phyloP scores from a whole-genome alignment of 2,329 filamentous ascomycete species.

The Phyllosticta citriasiana region DNA sequence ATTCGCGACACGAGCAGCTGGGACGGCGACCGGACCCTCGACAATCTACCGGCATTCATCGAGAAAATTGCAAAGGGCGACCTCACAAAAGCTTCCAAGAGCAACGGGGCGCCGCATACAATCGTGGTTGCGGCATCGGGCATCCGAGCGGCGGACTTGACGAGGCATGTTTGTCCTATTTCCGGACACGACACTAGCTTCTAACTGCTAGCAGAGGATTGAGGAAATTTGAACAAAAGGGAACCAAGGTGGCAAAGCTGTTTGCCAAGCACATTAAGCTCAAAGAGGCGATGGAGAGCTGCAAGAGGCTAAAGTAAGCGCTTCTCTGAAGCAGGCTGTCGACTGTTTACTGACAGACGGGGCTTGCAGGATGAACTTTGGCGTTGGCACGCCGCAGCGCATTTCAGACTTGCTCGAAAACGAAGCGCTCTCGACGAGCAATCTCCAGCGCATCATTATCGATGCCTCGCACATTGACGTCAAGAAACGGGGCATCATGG shows the following conservation, averaged over 20 bases:
- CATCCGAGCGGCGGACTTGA: slow-evolving; percentile 74
- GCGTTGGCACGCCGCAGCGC: slow-evolving; percentile 79
- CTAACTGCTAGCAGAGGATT: slow-evolving; percentile 40
- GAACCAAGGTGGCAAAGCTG: slow-evolving; percentile 72
- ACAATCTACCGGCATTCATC: slow-evolving; percentile 69
- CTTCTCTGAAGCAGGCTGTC: not conserved
- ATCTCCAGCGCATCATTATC: slow-evolving; percentile 70
- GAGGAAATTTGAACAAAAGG: slow-evolving; percentile 69
- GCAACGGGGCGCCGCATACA: slow-evolving; percentile 58
- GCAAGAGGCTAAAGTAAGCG: slow-evolving; percentile 49
- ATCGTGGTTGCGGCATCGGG: slow-evolving; percentile 80
- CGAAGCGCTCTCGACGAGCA: slow-evolving; percentile 59
- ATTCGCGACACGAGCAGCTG: slow-evolving; percentile 76
- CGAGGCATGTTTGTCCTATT: slow-evolving; percentile 42
- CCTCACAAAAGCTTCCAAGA: slow-evolving; percentile 55
- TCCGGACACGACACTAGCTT: slow-evolving; percentile 8
- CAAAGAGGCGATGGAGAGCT: slow-evolving; percentile 69
- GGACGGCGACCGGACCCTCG: slow-evolving; percentile 53
- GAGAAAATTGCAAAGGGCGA: slow-evolving; percentile 53
- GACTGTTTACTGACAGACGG: slow-evolving; percentile 17
- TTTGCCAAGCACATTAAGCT: slow-evolving; percentile 99
- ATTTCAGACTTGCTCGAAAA: slow-evolving; percentile 74
- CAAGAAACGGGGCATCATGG: slow-evolving; percentile 87
- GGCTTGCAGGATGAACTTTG: slow-evolving; percentile 55
- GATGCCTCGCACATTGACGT: slow-evolving; percentile 90